Evolutionary conservation across 106 monocot species (phyloP).

Genomic region (Dendrobium nobile): DNA sequence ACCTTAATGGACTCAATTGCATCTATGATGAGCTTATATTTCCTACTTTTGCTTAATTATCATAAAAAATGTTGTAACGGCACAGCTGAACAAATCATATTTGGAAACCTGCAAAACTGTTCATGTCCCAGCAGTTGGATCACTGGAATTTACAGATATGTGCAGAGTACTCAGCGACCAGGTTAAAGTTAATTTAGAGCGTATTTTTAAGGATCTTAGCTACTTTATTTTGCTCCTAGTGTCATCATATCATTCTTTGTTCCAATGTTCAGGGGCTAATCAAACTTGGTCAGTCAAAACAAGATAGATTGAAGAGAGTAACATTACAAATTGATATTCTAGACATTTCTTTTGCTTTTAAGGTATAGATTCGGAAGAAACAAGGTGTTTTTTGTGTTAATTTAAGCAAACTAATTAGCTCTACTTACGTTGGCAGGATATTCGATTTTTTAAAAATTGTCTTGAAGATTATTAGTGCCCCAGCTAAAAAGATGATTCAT

Average conservation of each 20-base stretch:
- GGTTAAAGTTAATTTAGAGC: constrained; percentile 25
- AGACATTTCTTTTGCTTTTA: constrained; percentile 78
- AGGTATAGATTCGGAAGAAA: constrained; percentile 30
- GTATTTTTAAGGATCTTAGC: not conserved
- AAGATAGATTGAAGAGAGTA: constrained; percentile 55
- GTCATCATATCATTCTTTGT: not conserved
- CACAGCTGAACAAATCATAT: constrained; percentile 80
- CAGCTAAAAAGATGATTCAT: not conserved
- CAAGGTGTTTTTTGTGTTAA: not conserved
- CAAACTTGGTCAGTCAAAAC: constrained; percentile 55
- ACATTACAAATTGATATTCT: constrained; percentile 49
- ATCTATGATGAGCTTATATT: not conserved
- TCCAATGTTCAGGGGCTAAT: constrained; percentile 56
- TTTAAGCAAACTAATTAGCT: not conserved
- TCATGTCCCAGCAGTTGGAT: constrained; percentile 62
- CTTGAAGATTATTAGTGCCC: constrained; percentile 9
- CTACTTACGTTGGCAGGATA: constrained; percentile 17
- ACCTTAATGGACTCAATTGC: not conserved
- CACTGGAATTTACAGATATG: constrained; percentile 68
- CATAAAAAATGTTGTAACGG: not conserved
- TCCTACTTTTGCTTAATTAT: not conserved
- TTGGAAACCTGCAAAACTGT: constrained; percentile 56
- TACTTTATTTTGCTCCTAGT: not conserved
- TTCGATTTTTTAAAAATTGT: constrained; percentile 44
- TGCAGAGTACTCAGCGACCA: constrained; percentile 81